Conservation (phyloP, 805 yeast genomes). For the Metschnikowia anglica region DNA sequence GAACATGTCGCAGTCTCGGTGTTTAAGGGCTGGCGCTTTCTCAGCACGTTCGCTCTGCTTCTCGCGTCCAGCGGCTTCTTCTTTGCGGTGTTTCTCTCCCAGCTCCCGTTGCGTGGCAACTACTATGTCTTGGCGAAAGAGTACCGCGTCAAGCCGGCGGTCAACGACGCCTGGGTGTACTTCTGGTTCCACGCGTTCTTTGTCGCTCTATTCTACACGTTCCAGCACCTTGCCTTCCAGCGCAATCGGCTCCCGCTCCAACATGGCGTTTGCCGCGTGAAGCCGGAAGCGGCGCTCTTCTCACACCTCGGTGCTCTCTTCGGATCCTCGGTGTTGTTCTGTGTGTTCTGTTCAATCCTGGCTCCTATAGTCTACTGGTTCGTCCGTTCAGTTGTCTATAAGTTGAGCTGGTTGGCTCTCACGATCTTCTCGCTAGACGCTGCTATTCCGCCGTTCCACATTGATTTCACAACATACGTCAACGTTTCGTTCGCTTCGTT, state of each 20-base stretch:
- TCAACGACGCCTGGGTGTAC: constrained; percentile 47
- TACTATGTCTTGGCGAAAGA: constrained; percentile 40
- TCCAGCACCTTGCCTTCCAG: constrained; percentile 53
- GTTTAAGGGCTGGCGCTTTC: constrained; percentile 22
- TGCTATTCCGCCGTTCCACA: constrained; percentile 36
- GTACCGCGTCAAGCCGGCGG: constrained; percentile 36
- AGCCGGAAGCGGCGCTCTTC: constrained; percentile 38
- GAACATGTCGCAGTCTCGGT: constrained; percentile 24
- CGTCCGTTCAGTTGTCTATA: constrained; percentile 45
- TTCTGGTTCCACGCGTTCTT: constrained; percentile 47
- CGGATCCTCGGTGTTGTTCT: constrained; percentile 39
- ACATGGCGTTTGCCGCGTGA: constrained; percentile 35
- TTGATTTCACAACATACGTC: constrained; percentile 22
- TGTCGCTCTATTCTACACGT: constrained; percentile 46
- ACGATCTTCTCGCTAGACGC: constrained; percentile 37
- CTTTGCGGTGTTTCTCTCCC: constrained; percentile 27
- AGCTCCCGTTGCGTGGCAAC: constrained; percentile 24
- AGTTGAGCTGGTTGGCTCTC: constrained; percentile 29
- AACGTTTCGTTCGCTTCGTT: constrained; percentile 34
- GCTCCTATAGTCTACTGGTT: constrained; percentile 43
- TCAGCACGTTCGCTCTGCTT: constrained; percentile 23
- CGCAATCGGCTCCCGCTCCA: constrained; percentile 52
- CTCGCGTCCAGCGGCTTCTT: constrained; percentile 23
- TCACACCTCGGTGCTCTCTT: constrained; percentile 30
- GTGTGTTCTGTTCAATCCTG: constrained; percentile 26